Conservation (phyloP, 2,329 filamentous ascomycete genomes). For the Cercospora sp. region DNA sequence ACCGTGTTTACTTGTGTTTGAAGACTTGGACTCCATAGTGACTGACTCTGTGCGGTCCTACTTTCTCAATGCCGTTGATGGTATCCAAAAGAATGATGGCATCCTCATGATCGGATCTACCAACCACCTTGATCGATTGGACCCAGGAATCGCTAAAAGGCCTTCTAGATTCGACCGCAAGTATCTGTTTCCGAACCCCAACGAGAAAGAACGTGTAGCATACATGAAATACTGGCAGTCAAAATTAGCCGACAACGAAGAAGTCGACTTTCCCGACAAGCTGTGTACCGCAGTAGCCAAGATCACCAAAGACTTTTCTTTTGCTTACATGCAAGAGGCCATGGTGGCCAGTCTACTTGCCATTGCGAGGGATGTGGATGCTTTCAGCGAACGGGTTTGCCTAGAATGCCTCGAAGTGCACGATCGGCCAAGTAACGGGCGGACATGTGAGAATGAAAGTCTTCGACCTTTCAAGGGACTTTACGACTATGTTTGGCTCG, state of each 20-base stretch:
- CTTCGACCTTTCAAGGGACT: constrained; percentile 32
- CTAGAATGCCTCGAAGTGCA: constrained; percentile 34
- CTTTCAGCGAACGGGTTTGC: constrained; percentile 37
- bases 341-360: constrained; percentile 64
- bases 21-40: constrained; percentile 69
- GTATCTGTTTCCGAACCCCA: constrained; percentile 63
- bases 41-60: constrained; percentile 62
- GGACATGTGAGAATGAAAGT: constrained; percentile 28
- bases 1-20: constrained; percentile 70
- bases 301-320: constrained; percentile 65
- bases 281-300: constrained; percentile 60
- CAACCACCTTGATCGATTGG: constrained; percentile 60
- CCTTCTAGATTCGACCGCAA: constrained; percentile 68
- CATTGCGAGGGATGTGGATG: constrained; percentile 53
- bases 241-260: constrained; percentile 56
- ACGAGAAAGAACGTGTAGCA: constrained; percentile 54
- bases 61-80: constrained; percentile 73
- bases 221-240: constrained; percentile 63
- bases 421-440: constrained; percentile 20
- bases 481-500: constrained; percentile 34
- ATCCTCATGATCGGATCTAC: constrained; percentile 59
- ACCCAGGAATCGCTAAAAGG: constrained; percentile 63
- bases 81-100: constrained; percentile 67
- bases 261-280: constrained; percentile 61
- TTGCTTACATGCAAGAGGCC: constrained; percentile 69